These are phyloP conservation scores for Didymella keratinophila DNA, from an alignment of 2,329 filamentous ascomycete species.

Conservation along the genomic window DNA sequence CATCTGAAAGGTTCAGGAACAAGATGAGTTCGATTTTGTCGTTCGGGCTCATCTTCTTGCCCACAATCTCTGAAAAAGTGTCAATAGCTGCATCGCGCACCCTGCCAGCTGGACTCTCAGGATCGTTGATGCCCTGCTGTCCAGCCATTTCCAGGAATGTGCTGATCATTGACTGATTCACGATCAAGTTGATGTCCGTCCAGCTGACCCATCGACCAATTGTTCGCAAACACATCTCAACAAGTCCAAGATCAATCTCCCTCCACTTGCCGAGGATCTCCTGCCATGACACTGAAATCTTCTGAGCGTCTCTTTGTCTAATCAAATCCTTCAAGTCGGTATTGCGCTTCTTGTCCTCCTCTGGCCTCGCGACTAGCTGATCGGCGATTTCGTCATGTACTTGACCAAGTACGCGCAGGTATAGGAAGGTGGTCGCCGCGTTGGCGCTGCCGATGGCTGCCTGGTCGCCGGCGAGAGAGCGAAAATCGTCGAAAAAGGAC, in stretches of 20 bases:
- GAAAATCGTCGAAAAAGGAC: constrained; percentile 88
- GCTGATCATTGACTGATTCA: constrained; percentile 81
- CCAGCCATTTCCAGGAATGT: constrained; percentile 87
- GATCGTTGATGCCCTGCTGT: constrained; percentile 67
- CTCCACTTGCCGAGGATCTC: constrained; percentile 83
- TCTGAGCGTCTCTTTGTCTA: constrained; percentile 84
- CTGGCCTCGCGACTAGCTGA: constrained; percentile 80
- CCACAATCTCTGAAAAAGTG: constrained; percentile 92
- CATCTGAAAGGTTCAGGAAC: constrained; percentile 85
- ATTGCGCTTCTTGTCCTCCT: constrained; percentile 82
- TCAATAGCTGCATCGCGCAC: constrained; percentile 92
- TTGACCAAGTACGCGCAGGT: constrained; percentile 85
- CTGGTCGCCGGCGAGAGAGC: constrained; percentile 74
- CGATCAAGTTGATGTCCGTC: constrained; percentile 94
- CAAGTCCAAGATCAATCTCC: constrained; percentile 70
- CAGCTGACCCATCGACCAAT: constrained; percentile 98
- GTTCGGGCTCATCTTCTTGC: constrained; percentile 94
- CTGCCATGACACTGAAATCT: constrained; percentile 89
- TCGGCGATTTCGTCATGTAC: constrained; percentile 98
- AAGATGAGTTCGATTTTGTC: constrained; percentile 95
- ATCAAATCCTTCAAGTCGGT: constrained; percentile 91
- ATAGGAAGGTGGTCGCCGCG: constrained; percentile 78
- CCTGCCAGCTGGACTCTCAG: constrained; percentile 69
- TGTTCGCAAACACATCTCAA: constrained; percentile 90
- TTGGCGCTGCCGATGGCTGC: constrained; percentile 69